Evolutionary conservation across 495 filamentous ascomycete genomes (phyloP), one percentile per base, ranked within the genome.

Genomic region (Rhizodiscina lignyota): DNA sequence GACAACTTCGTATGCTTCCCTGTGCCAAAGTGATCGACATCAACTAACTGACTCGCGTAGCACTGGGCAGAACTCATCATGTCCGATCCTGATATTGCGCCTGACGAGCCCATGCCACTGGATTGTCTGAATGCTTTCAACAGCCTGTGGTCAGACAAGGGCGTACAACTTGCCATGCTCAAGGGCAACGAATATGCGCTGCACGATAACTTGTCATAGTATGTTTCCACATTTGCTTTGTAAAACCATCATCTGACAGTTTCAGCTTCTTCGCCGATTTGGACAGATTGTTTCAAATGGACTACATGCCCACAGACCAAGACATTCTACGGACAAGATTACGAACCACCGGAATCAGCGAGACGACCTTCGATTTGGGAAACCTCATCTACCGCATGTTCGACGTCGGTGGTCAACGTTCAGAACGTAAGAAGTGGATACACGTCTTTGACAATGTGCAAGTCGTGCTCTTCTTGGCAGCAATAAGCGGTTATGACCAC

Each of bases 371-470:
- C 62, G 87, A 92, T 53, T 91, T 96, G 44, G 91, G 89, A 41
- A 84, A 94, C 49, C 63, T 99, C 51, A 96, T 85, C 21, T 99
- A 94, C 63, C 77, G 91, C 37, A 99, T 99, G 89, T 96, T 96
- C 63, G 89, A 99, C 56, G 89, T 99, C 21, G 89, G 89, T 67
- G 89, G 89, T 50, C 89, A 96, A 61, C 79, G 89, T 48, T 96
- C 91, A 1, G 89, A 99, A 61, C 80, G 89, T 45, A 99, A 99
- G 79, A 99, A 99, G 77, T 99, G 89, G 89, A 99, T 99, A 40
- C 89, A 99, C 66, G 93, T 87, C 67, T 97, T 97, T 63, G 89
- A 97, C 65, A 96, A 97, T 49, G 89, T 97, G 51, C 94, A 87
- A 30, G 93, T 89, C 13, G 93, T 97, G 47, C 79, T 97, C 23